Evolutionary conservation across 2,329 filamentous ascomycete genomes (phyloP).

Genomic region (Trichophyton benhamiae): DNA sequence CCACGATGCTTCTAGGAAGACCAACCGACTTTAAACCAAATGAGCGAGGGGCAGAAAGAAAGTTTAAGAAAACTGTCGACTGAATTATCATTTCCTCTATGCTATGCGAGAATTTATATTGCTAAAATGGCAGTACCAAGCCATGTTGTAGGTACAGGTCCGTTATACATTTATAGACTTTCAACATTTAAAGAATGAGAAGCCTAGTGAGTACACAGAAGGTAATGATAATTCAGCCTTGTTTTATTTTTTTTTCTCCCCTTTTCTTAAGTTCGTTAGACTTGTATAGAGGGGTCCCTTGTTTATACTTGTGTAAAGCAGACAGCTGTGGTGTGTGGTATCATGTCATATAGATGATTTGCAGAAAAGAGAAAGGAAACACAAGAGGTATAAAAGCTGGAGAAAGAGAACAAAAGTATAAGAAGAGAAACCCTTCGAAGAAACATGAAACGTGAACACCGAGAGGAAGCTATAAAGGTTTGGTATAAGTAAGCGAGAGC

Average conservation of each 20-base stretch:
- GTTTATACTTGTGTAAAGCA: conserved; percentile 4
- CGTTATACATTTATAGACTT: neutral
- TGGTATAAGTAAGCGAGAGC: conserved; percentile 12
- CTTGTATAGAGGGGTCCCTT: neutral
- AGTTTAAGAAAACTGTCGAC: neutral
- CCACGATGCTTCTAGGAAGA: too few species aligned
- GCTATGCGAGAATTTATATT: neutral
- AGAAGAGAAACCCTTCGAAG: neutral
- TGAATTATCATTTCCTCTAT: neutral
- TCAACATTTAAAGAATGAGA: neutral
- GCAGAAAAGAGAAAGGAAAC: conserved; percentile 10
- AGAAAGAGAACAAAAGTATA: conserved; percentile 20
- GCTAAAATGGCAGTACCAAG: neutral
- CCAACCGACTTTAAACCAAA: neutral
- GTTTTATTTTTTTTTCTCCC: neutral
- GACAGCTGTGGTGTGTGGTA: neutral
- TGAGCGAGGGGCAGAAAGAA: neutral
- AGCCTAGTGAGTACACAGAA: neutral
- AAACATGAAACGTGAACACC: conserved; percentile 2
- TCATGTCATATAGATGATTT: conserved; percentile 1
- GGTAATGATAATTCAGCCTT: neutral
- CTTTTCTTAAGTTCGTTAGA: conserved; percentile 3
- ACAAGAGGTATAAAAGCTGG: conserved; percentile 23
- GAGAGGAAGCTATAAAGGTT: conserved; percentile 5
- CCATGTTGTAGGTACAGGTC: neutral